These are phyloP conservation scores for Lentinula novae-zelandiae DNA, from an alignment of 1,284 basidiomycete species.

Conservation along the genomic window DNA sequence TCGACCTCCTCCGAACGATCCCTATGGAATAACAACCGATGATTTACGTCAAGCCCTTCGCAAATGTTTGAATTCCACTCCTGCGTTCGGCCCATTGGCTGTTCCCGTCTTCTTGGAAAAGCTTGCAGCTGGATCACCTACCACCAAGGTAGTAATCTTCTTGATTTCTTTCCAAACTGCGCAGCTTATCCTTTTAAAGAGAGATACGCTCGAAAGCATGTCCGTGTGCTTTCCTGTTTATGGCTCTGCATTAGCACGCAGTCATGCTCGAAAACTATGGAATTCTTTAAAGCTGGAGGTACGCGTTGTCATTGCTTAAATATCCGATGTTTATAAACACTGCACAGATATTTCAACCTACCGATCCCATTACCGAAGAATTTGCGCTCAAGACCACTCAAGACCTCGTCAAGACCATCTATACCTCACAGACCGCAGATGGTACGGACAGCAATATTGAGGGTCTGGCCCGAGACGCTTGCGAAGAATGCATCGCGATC, in stretches of 20 bases:
- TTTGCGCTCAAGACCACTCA: constrained; percentile 71
- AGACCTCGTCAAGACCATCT: constrained; percentile 71
- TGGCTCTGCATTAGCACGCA: constrained; percentile 58
- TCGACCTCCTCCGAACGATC: constrained; percentile 90
- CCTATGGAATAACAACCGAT: constrained; percentile 89
- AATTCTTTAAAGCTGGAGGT: constrained; percentile 87
- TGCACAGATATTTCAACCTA: constrained; percentile 84
- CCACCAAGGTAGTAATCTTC: constrained; percentile 67
- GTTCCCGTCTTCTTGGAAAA: constrained; percentile 93
- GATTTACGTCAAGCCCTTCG: constrained; percentile 78
- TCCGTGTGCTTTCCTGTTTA: constrained; percentile 78
- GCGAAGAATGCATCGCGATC: constrained; percentile 75
- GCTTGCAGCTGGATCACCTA: constrained; percentile 77
- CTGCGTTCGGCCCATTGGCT: constrained; percentile 81
- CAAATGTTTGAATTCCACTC: constrained; percentile 73
- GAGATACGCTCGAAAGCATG: constrained; percentile 79
- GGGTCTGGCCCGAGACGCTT: constrained; percentile 69
- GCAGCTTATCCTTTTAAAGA: constrained; percentile 37
- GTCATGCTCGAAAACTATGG: constrained; percentile 77
- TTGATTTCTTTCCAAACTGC: background rate
- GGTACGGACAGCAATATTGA: constrained; percentile 40
- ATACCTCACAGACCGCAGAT: constrained; percentile 36
- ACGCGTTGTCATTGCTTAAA: constrained; percentile 12
- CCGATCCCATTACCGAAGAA: constrained; percentile 69
- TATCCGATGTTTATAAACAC: constrained; percentile 4